A percentile compares a stretch with the other conserved stretches of the same genome.
phyloP scores from a whole-genome alignment of 2,329 filamentous ascomycete species.

The Curvularia sp. region DNA sequence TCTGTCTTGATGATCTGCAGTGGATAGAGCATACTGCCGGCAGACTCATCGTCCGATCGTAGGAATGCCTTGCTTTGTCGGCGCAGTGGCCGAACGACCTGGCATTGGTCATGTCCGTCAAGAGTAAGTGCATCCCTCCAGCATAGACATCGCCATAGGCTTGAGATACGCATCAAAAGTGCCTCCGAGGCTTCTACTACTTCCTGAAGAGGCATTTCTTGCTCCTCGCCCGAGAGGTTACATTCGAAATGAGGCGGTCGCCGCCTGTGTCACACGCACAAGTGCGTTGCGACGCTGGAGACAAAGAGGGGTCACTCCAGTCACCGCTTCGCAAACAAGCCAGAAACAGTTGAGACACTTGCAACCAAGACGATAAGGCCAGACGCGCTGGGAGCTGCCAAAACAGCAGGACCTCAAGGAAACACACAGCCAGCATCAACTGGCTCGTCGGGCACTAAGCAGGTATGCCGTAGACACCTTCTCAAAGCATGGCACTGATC shows the following conservation, averaged over 20 bases:
- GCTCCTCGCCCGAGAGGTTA: neutral
- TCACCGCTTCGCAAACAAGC: constrained; percentile 1
- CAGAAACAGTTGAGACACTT: constrained; percentile 28
- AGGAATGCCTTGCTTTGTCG: neutral
- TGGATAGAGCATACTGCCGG: neutral
- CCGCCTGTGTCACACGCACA: constrained; percentile 6
- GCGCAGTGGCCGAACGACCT: neutral
- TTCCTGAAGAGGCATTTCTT: neutral
- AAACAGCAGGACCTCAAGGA: neutral
- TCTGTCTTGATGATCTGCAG: neutral
- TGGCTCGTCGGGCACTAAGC: neutral
- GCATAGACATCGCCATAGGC: neutral
- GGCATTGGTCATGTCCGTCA: neutral
- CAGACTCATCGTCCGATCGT: neutral
- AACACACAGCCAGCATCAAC: neutral
- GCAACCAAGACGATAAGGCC: constrained; percentile 29
- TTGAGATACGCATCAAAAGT: neutral
- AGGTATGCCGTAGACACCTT: constrained; percentile 1
- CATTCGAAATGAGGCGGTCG: constrained; percentile 15
- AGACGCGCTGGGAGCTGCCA: constrained; percentile 26
- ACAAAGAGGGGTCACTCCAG: neutral
- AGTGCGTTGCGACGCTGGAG: neutral
- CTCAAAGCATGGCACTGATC: neutral
- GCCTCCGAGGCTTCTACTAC: neutral
- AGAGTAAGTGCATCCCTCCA: neutral